Conservation (phyloP, 2,329 filamentous ascomycete genomes). For the Ophiostoma populinum region DNA sequence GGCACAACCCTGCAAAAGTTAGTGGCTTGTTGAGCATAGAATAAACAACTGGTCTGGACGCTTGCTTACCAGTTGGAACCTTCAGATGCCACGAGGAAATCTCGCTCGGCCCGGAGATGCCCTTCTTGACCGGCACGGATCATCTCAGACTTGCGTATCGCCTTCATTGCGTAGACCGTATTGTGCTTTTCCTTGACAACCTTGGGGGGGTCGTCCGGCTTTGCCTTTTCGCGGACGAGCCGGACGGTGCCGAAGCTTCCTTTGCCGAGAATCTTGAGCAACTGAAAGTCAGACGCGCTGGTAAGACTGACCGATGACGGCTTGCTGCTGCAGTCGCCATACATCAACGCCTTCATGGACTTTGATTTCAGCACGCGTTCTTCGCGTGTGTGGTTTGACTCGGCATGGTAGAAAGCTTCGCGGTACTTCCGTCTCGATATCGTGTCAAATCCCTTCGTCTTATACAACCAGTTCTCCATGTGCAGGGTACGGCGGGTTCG, state of each 20-base stretch:
- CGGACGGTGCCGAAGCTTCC: conserved; percentile 89
- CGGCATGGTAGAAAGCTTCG: conserved; percentile 43
- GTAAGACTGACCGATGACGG: neutral
- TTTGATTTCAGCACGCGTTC: conserved; percentile 47
- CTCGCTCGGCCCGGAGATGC: conserved; percentile 76
- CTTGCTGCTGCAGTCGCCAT: neutral
- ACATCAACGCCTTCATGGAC: conserved; percentile 1
- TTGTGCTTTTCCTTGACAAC: conserved; percentile 15
- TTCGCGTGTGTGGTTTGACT: conserved; percentile 61
- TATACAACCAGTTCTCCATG: conserved; percentile 46
- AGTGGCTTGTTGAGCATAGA: neutral
- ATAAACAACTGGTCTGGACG: neutral
- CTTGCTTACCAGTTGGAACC: conserved; percentile 57
- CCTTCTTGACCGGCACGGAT: conserved; percentile 80
- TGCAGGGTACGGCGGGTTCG: conserved; percentile 43
- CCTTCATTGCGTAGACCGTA: conserved; percentile 86
- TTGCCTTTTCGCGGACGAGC: conserved; percentile 52
- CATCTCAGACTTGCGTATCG: conserved; percentile 90
- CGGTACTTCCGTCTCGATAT: conserved; percentile 37
- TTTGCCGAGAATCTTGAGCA: conserved; percentile 69
- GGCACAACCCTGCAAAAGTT: conserved; percentile 54
- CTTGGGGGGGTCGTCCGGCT: neutral
- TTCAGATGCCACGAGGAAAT: conserved; percentile 78
- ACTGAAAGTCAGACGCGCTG: conserved; percentile 48
- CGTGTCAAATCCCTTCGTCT: conserved; percentile 30